A percentile compares a stretch with the other conserved stretches of the same genome.
phyloP scores from a whole-genome alignment of 1,139 yeast species.

The Insectozyma bohioensis region DNA sequence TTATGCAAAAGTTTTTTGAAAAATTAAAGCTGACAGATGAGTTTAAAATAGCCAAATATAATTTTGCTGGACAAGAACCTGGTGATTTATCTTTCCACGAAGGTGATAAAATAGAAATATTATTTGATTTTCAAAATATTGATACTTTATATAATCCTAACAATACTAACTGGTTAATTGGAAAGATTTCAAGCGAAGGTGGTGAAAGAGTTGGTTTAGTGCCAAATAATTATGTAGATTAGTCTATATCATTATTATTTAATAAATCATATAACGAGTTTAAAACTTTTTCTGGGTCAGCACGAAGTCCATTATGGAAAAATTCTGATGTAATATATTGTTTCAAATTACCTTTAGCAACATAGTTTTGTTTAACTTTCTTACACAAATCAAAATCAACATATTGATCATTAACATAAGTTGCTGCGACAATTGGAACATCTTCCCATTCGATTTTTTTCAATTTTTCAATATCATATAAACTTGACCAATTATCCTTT shows the following conservation, averaged over 20 bases:
- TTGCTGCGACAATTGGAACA: constrained; percentile 54
- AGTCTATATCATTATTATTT: constrained; percentile 43
- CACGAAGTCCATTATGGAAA: constrained; percentile 53
- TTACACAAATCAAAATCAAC: constrained; percentile 50
- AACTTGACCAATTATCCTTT: constrained; percentile 38
- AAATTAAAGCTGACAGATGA: constrained; percentile 14
- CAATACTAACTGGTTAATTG: constrained; percentile 38
- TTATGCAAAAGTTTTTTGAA: constrained; percentile 25
- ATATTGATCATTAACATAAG: constrained; percentile 52
- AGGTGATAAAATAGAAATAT: constrained; percentile 36
- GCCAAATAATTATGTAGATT: constrained; percentile 35
- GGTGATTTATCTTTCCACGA: constrained; percentile 42
- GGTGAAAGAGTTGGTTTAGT: constrained; percentile 38
- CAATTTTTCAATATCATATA: constrained; percentile 40
- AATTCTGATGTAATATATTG: constrained; percentile 49
- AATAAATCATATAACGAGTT: constrained; percentile 40
- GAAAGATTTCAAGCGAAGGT: constrained; percentile 17
- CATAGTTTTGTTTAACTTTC: constrained; percentile 31
- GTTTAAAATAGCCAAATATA: constrained; percentile 24
- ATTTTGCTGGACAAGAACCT: constrained; percentile 33
- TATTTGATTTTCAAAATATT: constrained; percentile 33
- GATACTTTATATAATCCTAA: constrained; percentile 22
- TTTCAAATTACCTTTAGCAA: constrained; percentile 34
- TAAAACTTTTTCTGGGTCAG: constrained; percentile 40
- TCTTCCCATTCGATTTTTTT: constrained; percentile 25